phyloP scores from a whole-genome alignment of 2,329 filamentous ascomycete species.

The Penicillium brasilianum region DNA sequence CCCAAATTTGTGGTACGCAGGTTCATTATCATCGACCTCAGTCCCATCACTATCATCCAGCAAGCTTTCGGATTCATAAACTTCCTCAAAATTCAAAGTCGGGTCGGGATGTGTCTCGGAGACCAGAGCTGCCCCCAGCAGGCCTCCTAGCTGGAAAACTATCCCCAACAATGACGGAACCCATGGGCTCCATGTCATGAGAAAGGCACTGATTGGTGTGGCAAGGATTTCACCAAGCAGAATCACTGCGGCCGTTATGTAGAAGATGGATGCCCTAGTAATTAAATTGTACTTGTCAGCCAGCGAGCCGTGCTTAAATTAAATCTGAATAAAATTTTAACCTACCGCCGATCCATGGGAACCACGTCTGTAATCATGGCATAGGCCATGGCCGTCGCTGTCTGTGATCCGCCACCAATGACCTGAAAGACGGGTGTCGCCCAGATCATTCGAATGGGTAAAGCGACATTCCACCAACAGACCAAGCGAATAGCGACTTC shows the following conservation, averaged over 20 bases:
- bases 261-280: slow-evolving; percentile 1
- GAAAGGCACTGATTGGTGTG: slow-evolving; percentile 2
- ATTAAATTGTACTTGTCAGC: neutral
- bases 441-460: slow-evolving; percentile 3
- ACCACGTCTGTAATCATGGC: slow-evolving; percentile 7
- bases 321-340: neutral
- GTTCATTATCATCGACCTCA: neutral
- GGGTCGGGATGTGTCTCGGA: neutral
- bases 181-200: slow-evolving; percentile 7
- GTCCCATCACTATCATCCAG: neutral
- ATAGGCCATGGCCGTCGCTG: slow-evolving; percentile 3
- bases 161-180: slow-evolving; percentile 3
- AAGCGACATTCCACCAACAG: slow-evolving; percentile 2
- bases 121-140: neutral
- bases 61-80: neutral
- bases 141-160: neutral
- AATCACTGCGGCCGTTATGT: slow-evolving; percentile 1
- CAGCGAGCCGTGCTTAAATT: neutral
- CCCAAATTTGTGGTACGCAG: neutral
- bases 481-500: slow-evolving; percentile 3
- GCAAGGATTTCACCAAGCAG: neutral
- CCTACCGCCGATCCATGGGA: slow-evolving; percentile 1
- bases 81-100: neutral
- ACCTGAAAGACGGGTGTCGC: slow-evolving; percentile 3
- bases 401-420: slow-evolving; percentile 1